phyloP scores from a whole-genome alignment of 495 filamentous ascomycete genomes.

The Podospora comata region DNA sequence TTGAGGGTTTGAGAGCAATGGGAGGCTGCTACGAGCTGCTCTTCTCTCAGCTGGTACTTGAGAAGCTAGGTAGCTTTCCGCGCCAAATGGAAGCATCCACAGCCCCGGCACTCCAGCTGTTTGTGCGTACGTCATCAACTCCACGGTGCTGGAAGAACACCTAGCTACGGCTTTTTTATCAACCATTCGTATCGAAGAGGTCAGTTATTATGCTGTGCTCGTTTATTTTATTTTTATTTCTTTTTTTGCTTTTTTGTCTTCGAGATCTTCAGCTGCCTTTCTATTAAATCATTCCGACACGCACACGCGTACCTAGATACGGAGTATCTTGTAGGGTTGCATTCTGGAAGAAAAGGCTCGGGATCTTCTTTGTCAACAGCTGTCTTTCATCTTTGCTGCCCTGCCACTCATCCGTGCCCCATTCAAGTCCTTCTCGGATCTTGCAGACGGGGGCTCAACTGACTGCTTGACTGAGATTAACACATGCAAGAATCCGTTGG shows the following conservation, averaged over 20 bases:
- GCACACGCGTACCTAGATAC: background rate
- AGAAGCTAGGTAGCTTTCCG: background rate
- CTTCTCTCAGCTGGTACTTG: background rate
- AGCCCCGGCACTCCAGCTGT: background rate
- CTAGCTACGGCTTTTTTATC: background rate
- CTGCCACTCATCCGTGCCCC: background rate
- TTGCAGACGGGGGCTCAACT: background rate
- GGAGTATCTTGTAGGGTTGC: background rate
- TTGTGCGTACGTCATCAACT: background rate
- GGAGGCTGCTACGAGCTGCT: background rate
- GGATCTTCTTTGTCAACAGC: background rate
- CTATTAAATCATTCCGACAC: background rate
- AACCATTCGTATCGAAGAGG: background rate
- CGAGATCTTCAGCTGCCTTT: background rate
- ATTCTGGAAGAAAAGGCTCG: background rate
- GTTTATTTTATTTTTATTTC: background rate
- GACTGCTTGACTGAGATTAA: background rate
- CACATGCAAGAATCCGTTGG: slow-evolving; percentile 5
- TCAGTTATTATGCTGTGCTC: no score
- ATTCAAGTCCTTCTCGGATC: background rate
- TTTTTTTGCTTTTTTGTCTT: background rate
- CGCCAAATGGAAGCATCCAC: background rate
- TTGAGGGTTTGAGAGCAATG: background rate
- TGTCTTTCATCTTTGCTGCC: background rate
- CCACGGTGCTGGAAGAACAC: background rate